Evolutionary conservation across 305 asterid species (phyloP).

Genomic region (Lippia alba): DNA sequence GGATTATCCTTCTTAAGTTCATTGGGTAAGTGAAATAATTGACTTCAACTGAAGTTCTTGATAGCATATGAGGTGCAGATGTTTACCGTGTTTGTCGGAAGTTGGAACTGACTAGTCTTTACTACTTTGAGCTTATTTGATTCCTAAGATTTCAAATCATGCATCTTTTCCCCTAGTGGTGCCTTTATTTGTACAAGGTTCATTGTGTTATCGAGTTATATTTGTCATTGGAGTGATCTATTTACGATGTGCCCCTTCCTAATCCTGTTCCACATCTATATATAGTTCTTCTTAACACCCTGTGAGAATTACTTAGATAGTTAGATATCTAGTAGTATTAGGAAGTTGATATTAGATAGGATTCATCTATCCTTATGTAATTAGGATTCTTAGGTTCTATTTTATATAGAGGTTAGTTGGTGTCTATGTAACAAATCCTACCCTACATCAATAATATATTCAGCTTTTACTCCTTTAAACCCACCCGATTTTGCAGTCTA

Average conservation of each 20-base stretch:
- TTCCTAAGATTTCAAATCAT: neutral
- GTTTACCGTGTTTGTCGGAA: conserved; percentile 1
- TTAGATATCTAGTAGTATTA: too few relatives aligned
- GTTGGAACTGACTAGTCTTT: conserved; percentile 1
- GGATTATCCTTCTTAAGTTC: too few relatives aligned
- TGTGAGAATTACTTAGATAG: too few relatives aligned
- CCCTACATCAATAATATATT: too few relatives aligned
- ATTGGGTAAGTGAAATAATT: neutral
- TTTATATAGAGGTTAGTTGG: too few relatives aligned
- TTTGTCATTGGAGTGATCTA: neutral
- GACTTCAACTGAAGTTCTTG: neutral
- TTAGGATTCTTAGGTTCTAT: too few relatives aligned
- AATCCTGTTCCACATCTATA: conserved; percentile 16
- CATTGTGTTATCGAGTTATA: conserved; percentile 14
- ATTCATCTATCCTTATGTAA: too few relatives aligned
- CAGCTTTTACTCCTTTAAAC: too few relatives aligned
- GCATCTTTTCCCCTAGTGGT: neutral
- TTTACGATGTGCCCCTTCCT: neutral
- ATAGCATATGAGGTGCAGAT: conserved; percentile 11
- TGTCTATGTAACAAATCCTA: too few relatives aligned
- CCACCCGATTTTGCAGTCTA: conserved; percentile 55
- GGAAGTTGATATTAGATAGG: too few relatives aligned
- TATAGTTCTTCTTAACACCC: conserved; percentile 17
- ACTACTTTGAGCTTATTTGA: neutral
- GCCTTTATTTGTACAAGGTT: neutral